phyloP scores from a whole-genome alignment of 148 eudicot genomes.

The Selenicereus undatus region DNA sequence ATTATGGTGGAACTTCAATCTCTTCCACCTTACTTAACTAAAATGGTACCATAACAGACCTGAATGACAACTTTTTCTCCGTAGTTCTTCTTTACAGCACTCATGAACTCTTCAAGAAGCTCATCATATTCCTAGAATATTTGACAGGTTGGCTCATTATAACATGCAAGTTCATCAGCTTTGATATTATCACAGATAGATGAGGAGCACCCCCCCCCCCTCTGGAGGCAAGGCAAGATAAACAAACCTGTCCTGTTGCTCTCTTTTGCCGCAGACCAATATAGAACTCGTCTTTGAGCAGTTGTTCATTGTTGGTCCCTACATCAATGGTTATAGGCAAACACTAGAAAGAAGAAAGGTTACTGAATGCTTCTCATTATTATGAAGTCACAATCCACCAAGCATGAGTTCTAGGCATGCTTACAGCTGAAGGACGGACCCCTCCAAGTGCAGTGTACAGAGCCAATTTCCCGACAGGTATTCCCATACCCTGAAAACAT shows the following conservation, averaged over 20 bases:
- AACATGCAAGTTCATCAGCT: background rate
- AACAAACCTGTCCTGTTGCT: conserved; percentile 73
- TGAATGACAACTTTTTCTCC: conserved; percentile 92
- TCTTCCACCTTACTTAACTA: too few relatives aligned
- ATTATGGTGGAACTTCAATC: background rate
- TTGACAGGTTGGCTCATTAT: background rate
- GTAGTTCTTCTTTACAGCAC: conserved; percentile 86
- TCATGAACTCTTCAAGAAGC: conserved; percentile 80
- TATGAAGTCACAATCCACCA: background rate
- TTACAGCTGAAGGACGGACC: conserved; percentile 88
- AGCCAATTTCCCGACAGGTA: conserved; percentile 91
- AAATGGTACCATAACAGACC: conserved; percentile 30
- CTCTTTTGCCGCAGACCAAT: conserved; percentile 80
- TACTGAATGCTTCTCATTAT: background rate
- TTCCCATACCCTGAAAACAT: conserved; percentile 86
- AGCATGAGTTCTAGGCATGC: conserved; percentile 16
- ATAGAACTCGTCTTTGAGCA: conserved; percentile 79
- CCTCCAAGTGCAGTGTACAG: conserved; percentile 96
- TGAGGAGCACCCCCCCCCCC: too few relatives aligned
- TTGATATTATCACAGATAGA: background rate
- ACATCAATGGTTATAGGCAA: conserved; percentile 92
- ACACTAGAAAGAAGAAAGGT: conserved; percentile 50
- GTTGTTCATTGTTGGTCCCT: conserved; percentile 77
- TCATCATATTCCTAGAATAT: conserved; percentile 73
- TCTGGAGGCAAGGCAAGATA: background rate